Evolutionary conservation across 2,329 filamentous ascomycete species (phyloP).

Genomic region (Zymoseptoria pseudotritici): DNA sequence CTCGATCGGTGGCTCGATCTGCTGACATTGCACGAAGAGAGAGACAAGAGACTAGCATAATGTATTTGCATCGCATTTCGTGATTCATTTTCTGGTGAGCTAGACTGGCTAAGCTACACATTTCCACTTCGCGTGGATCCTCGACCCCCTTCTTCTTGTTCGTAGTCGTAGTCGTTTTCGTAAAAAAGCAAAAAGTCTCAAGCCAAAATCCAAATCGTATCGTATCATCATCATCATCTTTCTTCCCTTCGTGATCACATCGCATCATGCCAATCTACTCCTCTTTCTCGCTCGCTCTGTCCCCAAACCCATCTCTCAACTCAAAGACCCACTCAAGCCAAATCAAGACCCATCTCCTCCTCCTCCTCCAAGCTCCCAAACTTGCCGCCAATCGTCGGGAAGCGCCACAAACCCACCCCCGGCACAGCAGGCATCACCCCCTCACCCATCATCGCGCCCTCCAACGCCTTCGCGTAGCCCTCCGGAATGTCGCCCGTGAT

Average conservation of each 20-base stretch:
- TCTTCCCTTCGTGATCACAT: background rate
- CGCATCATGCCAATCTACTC: background rate
- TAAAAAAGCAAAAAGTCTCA: background rate
- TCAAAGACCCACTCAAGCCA: too few species aligned
- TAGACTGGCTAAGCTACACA: background rate
- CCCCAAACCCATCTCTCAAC: background rate
- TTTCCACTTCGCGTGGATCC: background rate
- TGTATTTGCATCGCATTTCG: background rate
- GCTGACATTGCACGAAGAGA: background rate
- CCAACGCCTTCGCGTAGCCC: background rate
- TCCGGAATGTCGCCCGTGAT: conserved; percentile 23
- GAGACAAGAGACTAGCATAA: background rate
- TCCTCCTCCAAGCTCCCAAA: background rate
- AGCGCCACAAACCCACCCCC: background rate
- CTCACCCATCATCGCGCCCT: background rate
- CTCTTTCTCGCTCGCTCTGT: background rate
- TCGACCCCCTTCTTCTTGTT: background rate
- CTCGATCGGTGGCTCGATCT: too few species aligned
- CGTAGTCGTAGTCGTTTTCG: background rate
- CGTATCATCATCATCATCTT: background rate
- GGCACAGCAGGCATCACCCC: background rate
- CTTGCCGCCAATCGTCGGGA: background rate
- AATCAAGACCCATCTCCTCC: background rate
- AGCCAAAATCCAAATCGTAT: background rate
- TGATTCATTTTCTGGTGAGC: background rate